These are phyloP conservation scores for Beta corolliflora DNA, from an alignment of 179 eudicot genomes.

Conservation along the genomic window DNA sequence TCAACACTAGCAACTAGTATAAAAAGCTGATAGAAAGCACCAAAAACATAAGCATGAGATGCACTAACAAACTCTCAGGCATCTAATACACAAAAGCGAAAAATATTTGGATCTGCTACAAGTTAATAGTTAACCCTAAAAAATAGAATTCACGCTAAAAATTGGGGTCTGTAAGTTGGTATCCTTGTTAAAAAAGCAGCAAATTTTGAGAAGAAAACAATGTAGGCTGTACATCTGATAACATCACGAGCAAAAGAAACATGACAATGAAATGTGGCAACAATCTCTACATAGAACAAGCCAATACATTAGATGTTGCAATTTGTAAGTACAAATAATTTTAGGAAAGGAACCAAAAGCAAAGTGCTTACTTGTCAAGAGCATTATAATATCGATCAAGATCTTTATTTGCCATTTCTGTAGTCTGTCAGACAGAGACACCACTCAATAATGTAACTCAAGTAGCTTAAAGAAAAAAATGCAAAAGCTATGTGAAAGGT, in stretches of 20 bases:
- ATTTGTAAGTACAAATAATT: neutral
- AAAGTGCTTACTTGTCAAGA: constrained; percentile 86
- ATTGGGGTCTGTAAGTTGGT: neutral
- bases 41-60: constrained; percentile 1
- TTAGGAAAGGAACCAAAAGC: neutral
- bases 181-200: neutral
- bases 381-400: constrained; percentile 93
- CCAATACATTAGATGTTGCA: neutral
- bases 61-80: neutral
- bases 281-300: neutral
- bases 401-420: constrained; percentile 99
- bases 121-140: neutral
- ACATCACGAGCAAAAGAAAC: too few species aligned
- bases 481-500: constrained; percentile 5
- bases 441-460: constrained; percentile 14
- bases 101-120: neutral
- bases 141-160: neutral
- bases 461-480: constrained; percentile 2
- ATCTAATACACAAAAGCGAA: constrained; percentile 9
- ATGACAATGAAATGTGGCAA: neutral
- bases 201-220: neutral
- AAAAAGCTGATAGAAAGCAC: neutral
- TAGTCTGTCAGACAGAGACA: constrained; percentile 57
- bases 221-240: neutral
- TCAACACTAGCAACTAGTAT: constrained; percentile 10